Evolutionary conservation across 768 basidiomycete genomes (phyloP).

Genomic region (Russula vinacea): DNA sequence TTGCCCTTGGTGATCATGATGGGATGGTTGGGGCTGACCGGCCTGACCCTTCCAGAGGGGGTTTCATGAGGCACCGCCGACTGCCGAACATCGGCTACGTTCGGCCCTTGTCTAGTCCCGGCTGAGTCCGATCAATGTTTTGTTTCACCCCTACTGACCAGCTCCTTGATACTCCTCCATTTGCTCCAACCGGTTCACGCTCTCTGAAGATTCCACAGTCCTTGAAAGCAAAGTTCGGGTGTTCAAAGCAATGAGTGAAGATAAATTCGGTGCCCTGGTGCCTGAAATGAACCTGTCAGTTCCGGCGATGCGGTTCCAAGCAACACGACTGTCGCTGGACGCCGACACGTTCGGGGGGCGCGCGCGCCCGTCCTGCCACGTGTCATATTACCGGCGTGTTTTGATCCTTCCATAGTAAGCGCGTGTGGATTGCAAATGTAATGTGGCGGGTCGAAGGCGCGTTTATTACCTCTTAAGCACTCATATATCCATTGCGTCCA

Average conservation of each 20-base stretch:
- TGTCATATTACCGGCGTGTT: slow-evolving; percentile 21
- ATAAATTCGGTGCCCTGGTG: slow-evolving; percentile 19
- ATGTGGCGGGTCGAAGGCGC: slow-evolving; percentile 21
- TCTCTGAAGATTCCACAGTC: background rate
- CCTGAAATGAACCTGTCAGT: slow-evolving; percentile 23
- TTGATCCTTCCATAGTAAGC: slow-evolving; percentile 7
- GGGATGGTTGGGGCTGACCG: slow-evolving; percentile 10
- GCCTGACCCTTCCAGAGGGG: slow-evolving; percentile 9
- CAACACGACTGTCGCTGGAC: slow-evolving; percentile 11
- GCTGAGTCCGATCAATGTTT: background rate
- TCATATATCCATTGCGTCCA: slow-evolving; percentile 7
- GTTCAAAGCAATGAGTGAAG: background rate
- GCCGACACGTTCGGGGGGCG: slow-evolving; percentile 19
- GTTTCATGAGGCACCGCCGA: slow-evolving; percentile 16
- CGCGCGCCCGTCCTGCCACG: slow-evolving; percentile 19
- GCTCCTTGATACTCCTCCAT: background rate
- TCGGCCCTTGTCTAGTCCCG: slow-evolving; percentile 5
- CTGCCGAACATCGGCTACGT: slow-evolving; percentile 15
- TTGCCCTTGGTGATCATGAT: slow-evolving; percentile 20
- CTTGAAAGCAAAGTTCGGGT: slow-evolving; percentile 1
- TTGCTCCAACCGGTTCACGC: background rate
- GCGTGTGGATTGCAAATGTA: slow-evolving; percentile 20
- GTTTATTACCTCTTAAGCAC: slow-evolving; percentile 22
- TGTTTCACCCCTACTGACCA: background rate
- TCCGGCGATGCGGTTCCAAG: slow-evolving; percentile 13